phyloP scores from a whole-genome alignment of 768 basidiomycete species.

The Tephrocybe sp. region DNA sequence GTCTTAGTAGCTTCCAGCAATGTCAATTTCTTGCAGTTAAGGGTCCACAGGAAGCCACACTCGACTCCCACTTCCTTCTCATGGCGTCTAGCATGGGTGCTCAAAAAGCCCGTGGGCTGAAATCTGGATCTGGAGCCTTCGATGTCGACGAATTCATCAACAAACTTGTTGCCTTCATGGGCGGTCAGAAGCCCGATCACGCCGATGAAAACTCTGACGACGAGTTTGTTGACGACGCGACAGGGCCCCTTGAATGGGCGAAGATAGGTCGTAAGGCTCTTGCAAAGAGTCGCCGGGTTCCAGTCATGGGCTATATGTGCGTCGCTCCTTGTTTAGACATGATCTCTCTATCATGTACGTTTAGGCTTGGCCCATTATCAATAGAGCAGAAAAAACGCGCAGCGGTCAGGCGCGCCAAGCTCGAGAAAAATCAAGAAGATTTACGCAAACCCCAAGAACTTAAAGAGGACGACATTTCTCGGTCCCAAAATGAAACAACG shows the following conservation, averaged over 20 bases:
- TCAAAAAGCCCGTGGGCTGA: constrained; percentile 89
- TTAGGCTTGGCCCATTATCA: constrained; percentile 88
- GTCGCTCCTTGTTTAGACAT: constrained; percentile 17
- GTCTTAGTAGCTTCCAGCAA: background rate
- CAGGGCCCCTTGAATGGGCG: constrained; percentile 71
- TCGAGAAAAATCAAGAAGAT: constrained; percentile 72
- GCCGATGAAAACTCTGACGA: constrained; percentile 49
- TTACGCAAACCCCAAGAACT: constrained; percentile 77
- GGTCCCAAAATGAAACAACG: constrained; percentile 86
- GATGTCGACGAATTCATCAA: constrained; percentile 90
- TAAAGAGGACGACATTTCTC: constrained; percentile 77
- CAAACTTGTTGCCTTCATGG: constrained; percentile 75
- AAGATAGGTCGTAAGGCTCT: constrained; percentile 83
- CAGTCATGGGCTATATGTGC: constrained; percentile 88
- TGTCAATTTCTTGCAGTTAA: constrained; percentile 46
- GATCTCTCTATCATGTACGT: constrained; percentile 15
- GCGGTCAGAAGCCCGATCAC: constrained; percentile 51
- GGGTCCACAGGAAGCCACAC: constrained; percentile 83
- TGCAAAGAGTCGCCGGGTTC: constrained; percentile 76
- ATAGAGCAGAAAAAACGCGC: constrained; percentile 81
- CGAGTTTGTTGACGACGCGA: constrained; percentile 49
- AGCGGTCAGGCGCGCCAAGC: constrained; percentile 56
- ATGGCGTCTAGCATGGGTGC: constrained; percentile 78
- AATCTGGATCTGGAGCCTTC: constrained; percentile 84
- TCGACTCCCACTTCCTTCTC: constrained; percentile 83